These are phyloP conservation scores for Phoma sp. DNA, from an alignment of 2,329 filamentous ascomycete species.

Conservation along the genomic window DNA sequence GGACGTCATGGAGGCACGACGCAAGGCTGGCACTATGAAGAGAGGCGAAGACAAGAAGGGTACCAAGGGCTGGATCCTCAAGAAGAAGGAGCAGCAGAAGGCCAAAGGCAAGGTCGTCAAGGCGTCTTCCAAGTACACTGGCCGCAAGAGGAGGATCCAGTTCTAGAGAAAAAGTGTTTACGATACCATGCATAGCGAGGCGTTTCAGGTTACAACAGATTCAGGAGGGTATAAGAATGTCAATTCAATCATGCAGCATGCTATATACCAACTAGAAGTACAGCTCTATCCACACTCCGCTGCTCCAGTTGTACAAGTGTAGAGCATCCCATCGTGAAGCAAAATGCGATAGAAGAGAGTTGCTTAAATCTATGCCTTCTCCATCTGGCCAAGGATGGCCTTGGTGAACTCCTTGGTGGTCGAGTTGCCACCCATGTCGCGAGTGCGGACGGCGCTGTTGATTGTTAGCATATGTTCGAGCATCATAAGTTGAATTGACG, in stretches of 20 bases:
- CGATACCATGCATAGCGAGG: conserved; percentile 45
- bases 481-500: conserved; percentile 40
- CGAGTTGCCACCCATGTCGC: conserved; percentile 91
- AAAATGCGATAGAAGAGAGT: conserved; percentile 26
- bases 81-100: conserved; percentile 93
- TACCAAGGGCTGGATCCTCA: conserved; percentile 80
- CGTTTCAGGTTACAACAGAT: conserved; percentile 31
- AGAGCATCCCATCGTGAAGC: conserved; percentile 33
- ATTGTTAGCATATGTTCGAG: conserved; percentile 35
- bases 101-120: conserved; percentile 95
- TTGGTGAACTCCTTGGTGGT: conserved; percentile 95
- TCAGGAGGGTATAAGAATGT: conserved; percentile 35
- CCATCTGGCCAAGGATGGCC: conserved; percentile 95
- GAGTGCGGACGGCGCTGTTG: conserved; percentile 79
- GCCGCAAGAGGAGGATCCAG: conserved; percentile 78
- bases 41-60: conserved; percentile 73
- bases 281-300: conserved; percentile 47
- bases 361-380: conserved; percentile 54
- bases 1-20: conserved; percentile 67
- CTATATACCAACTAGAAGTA: conserved; percentile 52
- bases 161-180: conserved; percentile 62
- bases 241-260: conserved; percentile 46
- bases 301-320: conserved; percentile 41
- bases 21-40: conserved; percentile 58
- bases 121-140: conserved; percentile 89